Evolutionary conservation across 2,329 filamentous ascomycete species (phyloP).

Genomic region (Nakataea oryzae): DNA sequence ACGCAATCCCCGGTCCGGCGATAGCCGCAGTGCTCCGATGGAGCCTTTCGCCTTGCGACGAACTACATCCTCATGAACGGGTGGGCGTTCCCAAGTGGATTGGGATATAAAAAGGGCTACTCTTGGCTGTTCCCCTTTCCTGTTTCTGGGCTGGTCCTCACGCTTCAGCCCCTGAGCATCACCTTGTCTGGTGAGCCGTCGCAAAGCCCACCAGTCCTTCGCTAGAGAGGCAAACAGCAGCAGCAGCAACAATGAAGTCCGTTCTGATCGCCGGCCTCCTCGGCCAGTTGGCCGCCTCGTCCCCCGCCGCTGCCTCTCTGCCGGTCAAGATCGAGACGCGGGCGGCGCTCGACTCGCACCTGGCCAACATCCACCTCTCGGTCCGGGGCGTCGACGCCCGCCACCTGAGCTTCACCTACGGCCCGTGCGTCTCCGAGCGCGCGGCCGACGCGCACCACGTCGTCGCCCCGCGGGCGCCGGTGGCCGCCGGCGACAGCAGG

Average conservation of each 20-base stretch:
- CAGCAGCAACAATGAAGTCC: not conserved
- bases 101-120: not conserved
- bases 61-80: not conserved
- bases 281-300: not conserved
- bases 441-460: conserved; percentile 5
- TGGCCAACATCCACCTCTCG: conserved; percentile 10
- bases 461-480: conserved; percentile 1
- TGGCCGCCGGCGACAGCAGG: conserved; percentile 3
- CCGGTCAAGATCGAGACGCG: conserved; percentile 8
- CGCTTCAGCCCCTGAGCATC: not conserved
- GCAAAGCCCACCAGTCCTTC: not conserved
- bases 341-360: conserved; percentile 4
- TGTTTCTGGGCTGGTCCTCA: not conserved
- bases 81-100: too few relatives aligned
- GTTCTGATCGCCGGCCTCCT: not conserved
- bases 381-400: conserved; percentile 3
- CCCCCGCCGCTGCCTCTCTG: not conserved
- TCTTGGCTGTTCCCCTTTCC: not conserved
- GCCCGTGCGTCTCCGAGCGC: conserved; percentile 1
- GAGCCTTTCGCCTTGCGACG: not conserved
- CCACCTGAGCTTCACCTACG: conserved; percentile 7
- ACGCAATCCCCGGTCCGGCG: too few relatives aligned
- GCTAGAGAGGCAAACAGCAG: not conserved
- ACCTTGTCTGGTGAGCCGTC: not conserved
- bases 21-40: not conserved